Evolutionary conservation across 169 alveolate genomes (phyloP), one percentile per base, ranked within the genome.

Genomic region (Plasmodium gonderi): DNA sequence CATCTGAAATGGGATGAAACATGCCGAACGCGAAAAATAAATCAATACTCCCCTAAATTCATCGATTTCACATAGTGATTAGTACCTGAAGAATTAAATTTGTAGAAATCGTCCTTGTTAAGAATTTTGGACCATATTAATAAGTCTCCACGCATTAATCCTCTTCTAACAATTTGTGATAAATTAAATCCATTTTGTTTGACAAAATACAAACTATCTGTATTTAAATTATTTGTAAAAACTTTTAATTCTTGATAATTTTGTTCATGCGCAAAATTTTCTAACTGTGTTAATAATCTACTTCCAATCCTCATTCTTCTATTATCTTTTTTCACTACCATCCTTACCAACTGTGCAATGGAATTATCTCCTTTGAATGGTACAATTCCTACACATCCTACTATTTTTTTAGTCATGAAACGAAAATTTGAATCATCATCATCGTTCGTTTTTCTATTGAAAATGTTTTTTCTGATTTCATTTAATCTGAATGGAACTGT

Each of bases 251-350:
- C 98, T 65, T 94, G 94, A 80, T 97, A 97, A 45, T 98, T 98
- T 65, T 85, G 92, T 38, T 95, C 97, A 75, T 91, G 94, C 36
- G 98, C 98, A 83, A 93, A 96, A 89, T 95, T 90, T 72, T 97
- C 98, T 96, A 97, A 80, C 49, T 97, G 98, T 64, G 93, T 97
- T 69, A 97, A 94, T 79, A 97, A 82, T 47, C 98, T 90, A 44
- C 97, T 95, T 26, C 98, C 98, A 6, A 97, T 96, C 76, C 96
- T 96, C 98, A 97, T 97, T 90, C 97, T 93, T 65, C 98, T 91
- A 38, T 97, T 94, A 79, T 97, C 97, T 40, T 91, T 94, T 76
- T 96, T 96, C 3, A 97, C 98, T 20, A 97, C 98, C 77, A 97
- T 91, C 44, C 98, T 94, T 7, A 97, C 98, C 91, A 96, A 91